Conservation (phyloP, 140 eudicot species). For the Cichorium intybus region DNA sequence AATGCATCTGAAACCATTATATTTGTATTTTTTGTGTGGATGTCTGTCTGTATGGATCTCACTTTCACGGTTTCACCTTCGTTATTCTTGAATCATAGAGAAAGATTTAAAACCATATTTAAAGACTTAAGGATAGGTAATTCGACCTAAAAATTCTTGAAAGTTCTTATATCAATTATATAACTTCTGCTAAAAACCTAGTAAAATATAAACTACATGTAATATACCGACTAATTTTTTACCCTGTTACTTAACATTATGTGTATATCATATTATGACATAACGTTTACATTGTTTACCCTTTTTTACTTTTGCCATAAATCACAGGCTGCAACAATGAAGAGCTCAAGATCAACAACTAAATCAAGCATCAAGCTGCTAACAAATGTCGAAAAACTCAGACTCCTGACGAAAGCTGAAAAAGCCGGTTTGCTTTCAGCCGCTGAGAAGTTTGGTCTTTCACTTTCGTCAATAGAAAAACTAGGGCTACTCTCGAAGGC, state of each 20-base stretch:
- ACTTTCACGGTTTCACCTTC: not conserved
- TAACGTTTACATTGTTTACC: too few species aligned
- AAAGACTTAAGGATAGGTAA: not conserved
- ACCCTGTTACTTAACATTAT: too few species aligned
- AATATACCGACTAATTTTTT: too few species aligned
- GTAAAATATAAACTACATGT: too few species aligned
- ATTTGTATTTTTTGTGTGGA: not conserved
- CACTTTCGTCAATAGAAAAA: slow-evolving; percentile 76
- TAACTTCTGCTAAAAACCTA: not conserved
- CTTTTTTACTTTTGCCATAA: slow-evolving; percentile 8
- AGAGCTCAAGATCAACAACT: slow-evolving; percentile 23
- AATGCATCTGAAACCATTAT: not conserved
- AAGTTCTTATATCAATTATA: not conserved
- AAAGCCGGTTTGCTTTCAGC: slow-evolving; percentile 87
- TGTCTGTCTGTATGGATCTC: not conserved
- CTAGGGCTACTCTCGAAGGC: slow-evolving; percentile 90
- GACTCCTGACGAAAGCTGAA: slow-evolving; percentile 90
- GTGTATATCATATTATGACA: too few species aligned
- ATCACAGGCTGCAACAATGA: slow-evolving; percentile 39
- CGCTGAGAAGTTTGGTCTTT: slow-evolving; percentile 76
- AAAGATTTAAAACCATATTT: not conserved
- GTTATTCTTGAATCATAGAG: not conserved
- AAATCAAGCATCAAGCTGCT: slow-evolving; percentile 59
- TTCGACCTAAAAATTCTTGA: not conserved
- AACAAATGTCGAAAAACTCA: slow-evolving; percentile 75